phyloP scores from a whole-genome alignment of 1,284 basidiomycete species.

The Macrocybe sp. region DNA sequence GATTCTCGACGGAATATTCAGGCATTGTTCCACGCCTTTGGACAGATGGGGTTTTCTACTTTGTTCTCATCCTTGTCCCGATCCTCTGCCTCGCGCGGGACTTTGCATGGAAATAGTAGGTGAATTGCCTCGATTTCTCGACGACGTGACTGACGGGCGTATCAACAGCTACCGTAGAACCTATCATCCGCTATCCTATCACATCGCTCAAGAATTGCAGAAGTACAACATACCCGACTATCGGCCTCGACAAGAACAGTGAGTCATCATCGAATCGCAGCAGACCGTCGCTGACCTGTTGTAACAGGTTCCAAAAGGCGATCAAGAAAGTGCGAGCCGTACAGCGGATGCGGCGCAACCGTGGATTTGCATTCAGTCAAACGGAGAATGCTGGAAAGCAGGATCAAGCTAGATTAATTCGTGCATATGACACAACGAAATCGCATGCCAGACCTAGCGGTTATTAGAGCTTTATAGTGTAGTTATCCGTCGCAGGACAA shows the following conservation, averaged over 20 bases:
- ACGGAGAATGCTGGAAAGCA: conserved; percentile 80
- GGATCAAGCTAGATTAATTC: conserved; percentile 83
- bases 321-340: conserved; percentile 97
- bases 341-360: conserved; percentile 89
- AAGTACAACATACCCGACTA: conserved; percentile 99
- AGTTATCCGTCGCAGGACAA: conserved; percentile 4
- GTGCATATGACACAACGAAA: conserved; percentile 88
- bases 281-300: conserved; percentile 4
- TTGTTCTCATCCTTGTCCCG: conserved; percentile 86
- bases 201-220: conserved; percentile 95
- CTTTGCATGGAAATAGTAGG: conserved; percentile 94
- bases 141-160: conserved; percentile 9
- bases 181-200: conserved; percentile 87
- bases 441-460: conserved; percentile 65
- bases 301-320: conserved; percentile 84
- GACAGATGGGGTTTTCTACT: conserved; percentile 86
- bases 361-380: conserved; percentile 96
- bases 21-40: conserved; percentile 88
- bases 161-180: conserved; percentile 78
- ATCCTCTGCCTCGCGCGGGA: conserved; percentile 87
- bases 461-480: conserved; percentile 38
- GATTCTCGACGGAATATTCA: conserved; percentile 87
- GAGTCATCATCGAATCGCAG: conserved; percentile 22
- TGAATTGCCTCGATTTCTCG: conserved; percentile 4
- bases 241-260: conserved; percentile 95